Conservation (phyloP, 176 grass and related monocot genomes). For the Musa itinerans region DNA sequence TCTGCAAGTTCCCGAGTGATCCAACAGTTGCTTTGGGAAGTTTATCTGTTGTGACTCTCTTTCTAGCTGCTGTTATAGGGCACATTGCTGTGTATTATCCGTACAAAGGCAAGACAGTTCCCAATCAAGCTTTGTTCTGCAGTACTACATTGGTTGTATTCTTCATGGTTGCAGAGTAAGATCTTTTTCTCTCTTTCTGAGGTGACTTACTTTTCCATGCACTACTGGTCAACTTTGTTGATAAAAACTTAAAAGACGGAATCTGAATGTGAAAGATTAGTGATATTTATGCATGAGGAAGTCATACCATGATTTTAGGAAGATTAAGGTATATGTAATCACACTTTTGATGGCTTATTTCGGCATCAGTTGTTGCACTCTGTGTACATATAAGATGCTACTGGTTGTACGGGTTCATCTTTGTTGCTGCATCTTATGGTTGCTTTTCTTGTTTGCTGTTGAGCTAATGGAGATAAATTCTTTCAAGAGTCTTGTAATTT, state of each 20-base stretch:
- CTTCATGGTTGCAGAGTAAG: constrained; percentile 70
- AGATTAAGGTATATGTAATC: too few relatives aligned
- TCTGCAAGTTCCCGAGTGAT: constrained; percentile 72
- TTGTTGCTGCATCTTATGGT: too few relatives aligned
- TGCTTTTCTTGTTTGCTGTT: too few relatives aligned
- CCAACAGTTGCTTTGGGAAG: constrained; percentile 51
- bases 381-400: too few relatives aligned
- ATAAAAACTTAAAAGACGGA: background rate
- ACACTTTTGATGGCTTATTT: too few relatives aligned
- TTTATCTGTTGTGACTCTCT: constrained; percentile 38
- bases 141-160: constrained; percentile 55
- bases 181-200: constrained; percentile 5
- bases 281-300: too few relatives aligned
- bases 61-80: constrained; percentile 32
- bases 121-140: constrained; percentile 38
- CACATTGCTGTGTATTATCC: constrained; percentile 46
- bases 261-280: too few relatives aligned
- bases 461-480: too few relatives aligned
- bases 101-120: constrained; percentile 58
- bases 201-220: background rate
- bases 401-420: too few relatives aligned
- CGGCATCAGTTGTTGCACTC: too few relatives aligned
- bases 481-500: too few relatives aligned
- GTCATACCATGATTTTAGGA: too few relatives aligned
- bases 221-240: background rate